Conservation (phyloP, 345 rosid genomes). For the Clausena lansium region DNA sequence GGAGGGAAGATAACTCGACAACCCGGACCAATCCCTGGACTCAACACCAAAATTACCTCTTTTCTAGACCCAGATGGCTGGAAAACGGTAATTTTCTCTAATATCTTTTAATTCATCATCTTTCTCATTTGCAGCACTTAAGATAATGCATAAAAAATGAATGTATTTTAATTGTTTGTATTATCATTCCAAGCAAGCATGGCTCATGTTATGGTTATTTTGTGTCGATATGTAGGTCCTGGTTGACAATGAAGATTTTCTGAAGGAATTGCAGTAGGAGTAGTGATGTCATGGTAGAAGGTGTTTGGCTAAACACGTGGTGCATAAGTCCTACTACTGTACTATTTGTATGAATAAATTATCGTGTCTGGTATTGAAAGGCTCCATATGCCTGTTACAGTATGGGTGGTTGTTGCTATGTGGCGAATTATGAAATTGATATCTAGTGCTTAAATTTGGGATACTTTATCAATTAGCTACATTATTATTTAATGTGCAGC, state of each 20-base stretch:
- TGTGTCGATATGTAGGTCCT: constrained; percentile 48
- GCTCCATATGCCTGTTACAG: background rate
- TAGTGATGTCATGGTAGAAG: background rate
- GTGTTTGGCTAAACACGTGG: background rate
- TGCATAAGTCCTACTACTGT: background rate
- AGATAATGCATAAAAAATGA: no score
- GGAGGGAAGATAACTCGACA: constrained; percentile 91
- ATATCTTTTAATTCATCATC: background rate
- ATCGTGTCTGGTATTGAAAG: background rate
- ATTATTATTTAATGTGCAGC: no score
- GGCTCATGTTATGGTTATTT: background rate
- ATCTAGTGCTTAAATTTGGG: background rate
- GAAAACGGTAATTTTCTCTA: constrained; percentile 66
- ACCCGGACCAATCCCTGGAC: constrained; percentile 86
- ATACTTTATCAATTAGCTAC: background rate
- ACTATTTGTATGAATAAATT: constrained; percentile 25
- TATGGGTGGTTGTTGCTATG: background rate
- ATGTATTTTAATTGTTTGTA: no score
- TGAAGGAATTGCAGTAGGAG: constrained; percentile 64
- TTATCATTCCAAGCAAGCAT: no score
- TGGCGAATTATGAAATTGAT: background rate
- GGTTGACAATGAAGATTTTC: constrained; percentile 93
- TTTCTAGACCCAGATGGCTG: constrained; percentile 96
- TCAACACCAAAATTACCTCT: constrained; percentile 78
- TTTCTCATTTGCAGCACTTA: background rate